Evolutionary conservation across 495 filamentous ascomycete species (phyloP).

Genomic region (Lichenothelia convexa): DNA sequence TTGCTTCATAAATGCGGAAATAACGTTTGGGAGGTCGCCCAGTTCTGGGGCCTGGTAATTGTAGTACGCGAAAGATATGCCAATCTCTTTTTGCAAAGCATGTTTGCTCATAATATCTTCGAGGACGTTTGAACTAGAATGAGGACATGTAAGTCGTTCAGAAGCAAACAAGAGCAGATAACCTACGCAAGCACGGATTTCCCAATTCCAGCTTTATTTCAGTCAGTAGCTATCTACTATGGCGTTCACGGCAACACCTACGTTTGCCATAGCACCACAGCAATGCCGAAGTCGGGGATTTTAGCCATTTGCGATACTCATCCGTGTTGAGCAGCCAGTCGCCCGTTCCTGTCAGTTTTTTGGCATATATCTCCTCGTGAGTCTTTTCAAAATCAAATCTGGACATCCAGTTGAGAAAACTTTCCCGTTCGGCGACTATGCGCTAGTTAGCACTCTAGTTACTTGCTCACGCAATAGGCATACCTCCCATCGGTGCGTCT

Average conservation of each 20-base stretch:
- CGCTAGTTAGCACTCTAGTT: background rate
- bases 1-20: constrained; percentile 4
- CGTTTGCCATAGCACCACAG: constrained; percentile 5
- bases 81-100: constrained; percentile 1
- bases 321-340: constrained; percentile 4
- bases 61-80: constrained; percentile 2
- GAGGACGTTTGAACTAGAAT: constrained; percentile 3
- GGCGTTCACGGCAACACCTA: background rate
- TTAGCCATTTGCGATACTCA: constrained; percentile 2
- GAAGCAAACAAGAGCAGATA: background rate
- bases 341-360: constrained; percentile 4
- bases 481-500: too few relatives aligned
- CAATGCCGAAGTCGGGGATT: background rate
- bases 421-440: constrained; percentile 3
- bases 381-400: constrained; percentile 4
- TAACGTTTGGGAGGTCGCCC: background rate
- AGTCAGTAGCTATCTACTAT: background rate
- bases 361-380: constrained; percentile 4
- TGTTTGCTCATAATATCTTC: constrained; percentile 1
- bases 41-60: constrained; percentile 2
- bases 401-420: constrained; percentile 4
- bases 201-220: constrained; percentile 2
- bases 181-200: constrained; percentile 6
- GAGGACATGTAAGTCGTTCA: background rate
- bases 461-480: too few relatives aligned